These are phyloP conservation scores for Marchantia paleacea DNA, from an alignment of 225 moss, liverwort and hornwort genomes.

Conservation along the genomic window DNA sequence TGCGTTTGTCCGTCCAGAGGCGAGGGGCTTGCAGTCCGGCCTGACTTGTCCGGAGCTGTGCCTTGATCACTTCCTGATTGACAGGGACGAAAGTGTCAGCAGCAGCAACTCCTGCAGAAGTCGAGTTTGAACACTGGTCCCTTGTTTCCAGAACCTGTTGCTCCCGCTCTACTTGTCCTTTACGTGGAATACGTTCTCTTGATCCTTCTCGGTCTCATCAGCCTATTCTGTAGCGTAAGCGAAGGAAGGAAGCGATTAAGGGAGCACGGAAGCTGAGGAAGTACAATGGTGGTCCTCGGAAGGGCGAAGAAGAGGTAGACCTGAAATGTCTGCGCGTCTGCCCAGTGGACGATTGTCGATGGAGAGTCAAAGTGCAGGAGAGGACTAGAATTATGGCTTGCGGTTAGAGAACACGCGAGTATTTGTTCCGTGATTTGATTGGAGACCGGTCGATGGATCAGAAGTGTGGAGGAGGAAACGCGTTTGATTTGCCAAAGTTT, in stretches of 20 bases:
- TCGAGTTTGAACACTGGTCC: neutral
- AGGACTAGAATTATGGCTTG: neutral
- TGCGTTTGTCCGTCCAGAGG: neutral
- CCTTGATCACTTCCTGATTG: neutral
- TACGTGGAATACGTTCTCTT: neutral
- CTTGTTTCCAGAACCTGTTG: neutral
- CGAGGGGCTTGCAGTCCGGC: too few relatives aligned
- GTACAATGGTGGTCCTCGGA: neutral
- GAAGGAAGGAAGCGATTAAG: neutral
- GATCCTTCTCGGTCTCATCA: neutral
- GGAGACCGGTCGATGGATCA: constrained; percentile 18
- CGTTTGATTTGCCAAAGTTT: neutral
- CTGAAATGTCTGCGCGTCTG: neutral
- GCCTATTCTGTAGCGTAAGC: too few relatives aligned
- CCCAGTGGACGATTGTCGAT: neutral
- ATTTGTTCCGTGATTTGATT: neutral
- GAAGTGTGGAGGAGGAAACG: constrained; percentile 5
- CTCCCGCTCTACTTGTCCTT: neutral
- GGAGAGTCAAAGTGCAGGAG: neutral
- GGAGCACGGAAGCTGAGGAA: too few relatives aligned
- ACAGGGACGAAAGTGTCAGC: neutral
- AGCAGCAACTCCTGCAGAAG: neutral
- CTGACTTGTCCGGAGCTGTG: neutral
- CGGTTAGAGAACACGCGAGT: neutral
- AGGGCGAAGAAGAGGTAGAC: neutral